Conservation (phyloP, 2,329 filamentous ascomycete genomes). For the Fusarium heterosporum region DNA sequence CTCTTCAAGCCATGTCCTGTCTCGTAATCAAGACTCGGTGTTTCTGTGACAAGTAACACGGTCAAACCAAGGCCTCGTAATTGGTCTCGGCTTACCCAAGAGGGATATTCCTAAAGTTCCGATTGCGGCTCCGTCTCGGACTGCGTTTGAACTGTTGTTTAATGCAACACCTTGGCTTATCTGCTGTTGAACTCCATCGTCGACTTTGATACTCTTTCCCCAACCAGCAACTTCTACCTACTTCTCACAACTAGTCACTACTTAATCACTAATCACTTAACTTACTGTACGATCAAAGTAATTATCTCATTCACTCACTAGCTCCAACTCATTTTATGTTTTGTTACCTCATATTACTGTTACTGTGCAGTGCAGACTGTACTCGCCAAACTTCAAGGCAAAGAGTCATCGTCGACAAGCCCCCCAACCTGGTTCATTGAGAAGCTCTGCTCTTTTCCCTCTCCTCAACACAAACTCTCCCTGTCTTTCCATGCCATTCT, state of each 20-base stretch:
- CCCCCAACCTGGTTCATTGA: not conserved
- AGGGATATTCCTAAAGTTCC: slow-evolving; percentile 22
- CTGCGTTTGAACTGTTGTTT: slow-evolving; percentile 4
- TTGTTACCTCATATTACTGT: not conserved
- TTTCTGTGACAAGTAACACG: slow-evolving; percentile 23
- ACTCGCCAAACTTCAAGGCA: not conserved
- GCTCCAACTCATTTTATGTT: slow-evolving; percentile 25
- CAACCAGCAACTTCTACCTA: not conserved
- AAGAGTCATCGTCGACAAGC: not conserved
- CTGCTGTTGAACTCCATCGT: slow-evolving; percentile 1
- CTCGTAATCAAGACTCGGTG: slow-evolving; percentile 1
- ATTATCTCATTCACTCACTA: slow-evolving; percentile 31
- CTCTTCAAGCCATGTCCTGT: slow-evolving; percentile 5
- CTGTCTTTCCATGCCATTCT: not conserved
- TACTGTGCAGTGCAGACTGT: not conserved
- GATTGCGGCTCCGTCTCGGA: slow-evolving; percentile 20
- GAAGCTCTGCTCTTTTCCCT: slow-evolving; percentile 1
- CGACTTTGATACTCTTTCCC: slow-evolving; percentile 2
- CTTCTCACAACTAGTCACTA: too few species aligned
- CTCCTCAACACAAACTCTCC: slow-evolving; percentile 4
- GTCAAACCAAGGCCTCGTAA: slow-evolving; percentile 22
- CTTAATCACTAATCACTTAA: slow-evolving; percentile 12
- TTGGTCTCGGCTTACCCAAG: slow-evolving; percentile 30
- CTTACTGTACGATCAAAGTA: slow-evolving; percentile 23
- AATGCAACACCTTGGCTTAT: slow-evolving; percentile 3